Base-by-base conservation (phyloP, 1,284 basidiomycete species). In the Pholiota adiposa region DNA sequence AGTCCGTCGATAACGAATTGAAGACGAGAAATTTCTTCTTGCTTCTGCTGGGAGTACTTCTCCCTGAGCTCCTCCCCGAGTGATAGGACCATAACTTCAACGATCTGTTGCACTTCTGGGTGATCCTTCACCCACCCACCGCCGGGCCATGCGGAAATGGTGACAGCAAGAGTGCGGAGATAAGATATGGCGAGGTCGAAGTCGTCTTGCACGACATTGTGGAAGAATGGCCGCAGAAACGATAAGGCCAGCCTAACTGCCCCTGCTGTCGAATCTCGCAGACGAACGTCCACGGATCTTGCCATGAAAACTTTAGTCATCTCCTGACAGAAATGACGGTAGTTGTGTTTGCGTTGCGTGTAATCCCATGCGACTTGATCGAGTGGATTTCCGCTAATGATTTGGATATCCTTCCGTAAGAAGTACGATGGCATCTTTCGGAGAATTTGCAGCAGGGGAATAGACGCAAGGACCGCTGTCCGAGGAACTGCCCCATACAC, bases 361-460 rank as follows among this genome's bases (percentile, higher is more conserved):
- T 83, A 84, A 62, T 88, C 80, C 88, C 88, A 89, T 8, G 81
- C 80, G 16, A 89, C 72, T 41, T 70, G 67, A 21, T 79, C 74
- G 58, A 89, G 72, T 12, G 79, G 75, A 55, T 75, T 77, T 51
- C 74, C 72, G 33, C 65, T 54, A 59, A 67, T 61, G 56, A 64
- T 53, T 65, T 70, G 65, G 12, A 65, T 51, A 38, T 75, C 63
- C 25, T 78, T 75, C 59, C 75, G 76, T 51, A 89, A 75, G 71
- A 90, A 88, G 68, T 90, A 92, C 9, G 86, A 86, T 0, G 89
- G 90, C 31, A 92, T 79, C 66, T 83, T 84, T 62, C 83, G 78
- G 57, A 92, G 73, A 60, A 92, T 72, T 25, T 80, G 77, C 40
- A 84, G 76, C 55, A 92, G 81, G 0, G 89, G 88, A 36, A 92